These are phyloP conservation scores for Penicillium palitans DNA, from an alignment of 2,329 filamentous ascomycete species.

Conservation along the genomic window DNA sequence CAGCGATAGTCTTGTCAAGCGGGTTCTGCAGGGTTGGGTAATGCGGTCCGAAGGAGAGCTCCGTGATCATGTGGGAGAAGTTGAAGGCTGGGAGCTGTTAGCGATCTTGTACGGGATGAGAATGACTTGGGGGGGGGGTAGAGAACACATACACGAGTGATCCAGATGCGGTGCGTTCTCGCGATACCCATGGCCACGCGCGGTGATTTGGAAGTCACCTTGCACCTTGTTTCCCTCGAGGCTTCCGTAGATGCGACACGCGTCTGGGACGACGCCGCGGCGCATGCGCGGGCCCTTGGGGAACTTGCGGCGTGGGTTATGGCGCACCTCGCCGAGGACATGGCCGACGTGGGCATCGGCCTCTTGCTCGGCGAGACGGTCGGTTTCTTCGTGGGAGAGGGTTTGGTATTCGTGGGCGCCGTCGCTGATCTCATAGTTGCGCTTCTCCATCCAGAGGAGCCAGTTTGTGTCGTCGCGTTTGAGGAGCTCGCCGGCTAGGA, in stretches of 20 bases:
- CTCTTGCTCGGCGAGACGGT: slow-evolving; percentile 49
- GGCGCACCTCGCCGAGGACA: slow-evolving; percentile 72
- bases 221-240: slow-evolving; percentile 95
- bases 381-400: slow-evolving; percentile 64
- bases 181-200: slow-evolving; percentile 89
- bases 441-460: slow-evolving; percentile 74
- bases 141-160: slow-evolving; percentile 64
- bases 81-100: slow-evolving; percentile 69
- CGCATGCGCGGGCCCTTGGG: slow-evolving; percentile 71
- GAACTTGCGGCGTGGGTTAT: slow-evolving; percentile 65
- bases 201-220: slow-evolving; percentile 97
- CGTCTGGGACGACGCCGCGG: slow-evolving; percentile 60
- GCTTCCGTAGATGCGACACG: slow-evolving; percentile 86
- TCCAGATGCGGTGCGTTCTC: slow-evolving; percentile 78
- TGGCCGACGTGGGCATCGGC: slow-evolving; percentile 86
- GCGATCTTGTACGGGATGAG: background rate
- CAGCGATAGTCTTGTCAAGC: slow-evolving; percentile 83
- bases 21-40: slow-evolving; percentile 93
- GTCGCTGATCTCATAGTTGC: slow-evolving; percentile 56
- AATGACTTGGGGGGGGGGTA: background rate
- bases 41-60: slow-evolving; percentile 95
- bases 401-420: slow-evolving; percentile 59
- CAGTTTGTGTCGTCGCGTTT: slow-evolving; percentile 76
- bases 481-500: slow-evolving; percentile 75
- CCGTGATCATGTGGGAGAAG: slow-evolving; percentile 94